Conservation (phyloP, 169 alveolate genomes). For the Babesia divergens region DNA sequence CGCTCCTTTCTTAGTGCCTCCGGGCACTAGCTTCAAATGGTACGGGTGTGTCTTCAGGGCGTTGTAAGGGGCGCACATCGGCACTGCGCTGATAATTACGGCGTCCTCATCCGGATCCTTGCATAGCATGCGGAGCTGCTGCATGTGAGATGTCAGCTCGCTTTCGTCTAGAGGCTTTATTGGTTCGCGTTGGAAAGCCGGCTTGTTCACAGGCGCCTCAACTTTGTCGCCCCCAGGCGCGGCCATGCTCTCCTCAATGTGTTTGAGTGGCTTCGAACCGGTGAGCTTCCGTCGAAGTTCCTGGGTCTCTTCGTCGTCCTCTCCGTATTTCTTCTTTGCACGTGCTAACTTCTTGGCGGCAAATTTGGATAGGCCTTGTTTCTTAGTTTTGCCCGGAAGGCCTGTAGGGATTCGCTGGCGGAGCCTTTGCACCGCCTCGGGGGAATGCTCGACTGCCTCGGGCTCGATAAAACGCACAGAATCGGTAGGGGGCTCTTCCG, state of each 20-base stretch:
- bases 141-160: slow-evolving; percentile 54
- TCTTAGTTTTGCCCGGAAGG: neutral
- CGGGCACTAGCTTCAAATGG: slow-evolving; percentile 69
- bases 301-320: slow-evolving; percentile 63
- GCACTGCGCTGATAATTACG: slow-evolving; percentile 46
- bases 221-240: neutral
- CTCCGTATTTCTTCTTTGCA: slow-evolving; percentile 52
- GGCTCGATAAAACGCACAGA: slow-evolving; percentile 51
- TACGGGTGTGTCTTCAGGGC: slow-evolving; percentile 35
- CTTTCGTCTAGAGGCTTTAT: slow-evolving; percentile 44
- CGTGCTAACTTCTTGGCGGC: slow-evolving; percentile 26
- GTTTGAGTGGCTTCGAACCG: slow-evolving; percentile 37
- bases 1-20: slow-evolving; percentile 73
- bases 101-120: slow-evolving; percentile 37
- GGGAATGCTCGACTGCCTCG: slow-evolving; percentile 29
- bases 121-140: slow-evolving; percentile 34
- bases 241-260: neutral
- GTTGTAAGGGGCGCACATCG: slow-evolving; percentile 65
- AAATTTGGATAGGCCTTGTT: slow-evolving; percentile 3
- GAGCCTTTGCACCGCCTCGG: slow-evolving; percentile 29
- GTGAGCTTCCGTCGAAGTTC: slow-evolving; percentile 47
- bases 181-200: neutral
- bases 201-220: neutral
- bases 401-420: slow-evolving; percentile 48
- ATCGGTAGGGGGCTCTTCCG: neutral